Evolutionary conservation across 345 rosid species (phyloP).

Genomic region (Citrus hindsii): DNA sequence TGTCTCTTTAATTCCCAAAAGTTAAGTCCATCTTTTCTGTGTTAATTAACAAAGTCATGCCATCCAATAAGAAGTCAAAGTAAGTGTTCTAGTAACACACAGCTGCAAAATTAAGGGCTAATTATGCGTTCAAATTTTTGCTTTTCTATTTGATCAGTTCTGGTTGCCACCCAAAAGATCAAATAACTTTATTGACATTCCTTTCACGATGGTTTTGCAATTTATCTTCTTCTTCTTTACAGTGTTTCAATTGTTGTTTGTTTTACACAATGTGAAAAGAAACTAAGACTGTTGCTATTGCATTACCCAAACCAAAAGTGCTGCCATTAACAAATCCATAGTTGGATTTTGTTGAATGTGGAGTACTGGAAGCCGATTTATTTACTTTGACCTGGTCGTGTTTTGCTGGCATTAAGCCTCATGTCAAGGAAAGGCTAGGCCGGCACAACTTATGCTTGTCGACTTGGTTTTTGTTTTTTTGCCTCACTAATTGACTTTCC

Average conservation of each 20-base stretch:
- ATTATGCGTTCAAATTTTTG: conserved; percentile 18
- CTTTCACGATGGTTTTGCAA: conserved; percentile 7
- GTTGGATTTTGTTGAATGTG: not conserved
- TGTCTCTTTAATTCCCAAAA: not conserved
- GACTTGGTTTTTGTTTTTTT: too few relatives aligned
- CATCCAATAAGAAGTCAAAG: conserved; percentile 36
- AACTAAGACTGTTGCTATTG: not conserved
- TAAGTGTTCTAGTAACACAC: conserved; percentile 6
- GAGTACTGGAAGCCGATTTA: not conserved
- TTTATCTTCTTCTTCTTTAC: conserved; percentile 13
- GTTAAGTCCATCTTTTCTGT: not conserved
- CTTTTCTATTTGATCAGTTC: not conserved
- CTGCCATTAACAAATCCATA: not conserved
- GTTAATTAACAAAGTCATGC: conserved; percentile 2
- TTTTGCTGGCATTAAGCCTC: not conserved
- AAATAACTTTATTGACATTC: conserved; percentile 20
- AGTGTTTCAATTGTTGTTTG: not conserved
- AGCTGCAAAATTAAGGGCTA: conserved; percentile 18
- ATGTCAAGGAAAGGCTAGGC: not conserved
- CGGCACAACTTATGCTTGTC: not conserved
- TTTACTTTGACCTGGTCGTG: not conserved
- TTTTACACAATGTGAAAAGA: not conserved
- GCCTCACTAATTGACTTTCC: not conserved
- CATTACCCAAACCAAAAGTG: too few relatives aligned
- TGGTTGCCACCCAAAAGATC: not conserved